Evolutionary conservation across 345 rosid genomes (phyloP).

Genomic region (Cardiospermum halicacabum): DNA sequence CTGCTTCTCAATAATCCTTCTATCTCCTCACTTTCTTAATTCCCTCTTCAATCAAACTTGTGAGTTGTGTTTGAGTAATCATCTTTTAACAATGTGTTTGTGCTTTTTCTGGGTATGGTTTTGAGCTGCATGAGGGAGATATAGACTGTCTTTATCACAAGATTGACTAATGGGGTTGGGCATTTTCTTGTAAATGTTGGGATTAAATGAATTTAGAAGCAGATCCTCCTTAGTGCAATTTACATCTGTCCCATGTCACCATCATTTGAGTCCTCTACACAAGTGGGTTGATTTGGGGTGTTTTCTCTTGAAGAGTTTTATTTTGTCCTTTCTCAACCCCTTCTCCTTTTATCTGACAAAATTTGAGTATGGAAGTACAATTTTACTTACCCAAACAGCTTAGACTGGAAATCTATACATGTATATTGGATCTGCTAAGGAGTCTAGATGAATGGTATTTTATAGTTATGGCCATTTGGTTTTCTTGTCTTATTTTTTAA

Average conservation of each 20-base stretch:
- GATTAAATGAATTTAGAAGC: constrained; percentile 4
- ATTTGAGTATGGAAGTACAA: background rate
- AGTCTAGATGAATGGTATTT: background rate
- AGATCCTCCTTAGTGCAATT: constrained; percentile 1
- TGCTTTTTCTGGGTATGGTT: background rate
- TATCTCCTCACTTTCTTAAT: background rate
- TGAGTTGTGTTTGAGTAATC: background rate
- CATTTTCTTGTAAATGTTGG: background rate
- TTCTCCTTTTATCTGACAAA: too few relatives aligned
- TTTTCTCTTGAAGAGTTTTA: constrained; percentile 15
- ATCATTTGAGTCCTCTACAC: background rate
- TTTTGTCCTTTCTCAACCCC: background rate
- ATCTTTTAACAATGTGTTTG: background rate
- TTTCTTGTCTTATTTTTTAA: constrained; percentile 7
- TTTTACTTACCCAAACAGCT: constrained; percentile 3
- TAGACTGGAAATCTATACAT: background rate
- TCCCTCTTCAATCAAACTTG: background rate
- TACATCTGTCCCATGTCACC: constrained; percentile 7
- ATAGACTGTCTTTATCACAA: background rate
- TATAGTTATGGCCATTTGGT: background rate
- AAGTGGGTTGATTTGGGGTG: constrained; percentile 15
- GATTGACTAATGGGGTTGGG: constrained; percentile 3
- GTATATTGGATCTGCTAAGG: background rate
- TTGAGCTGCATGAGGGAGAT: constrained; percentile 10
- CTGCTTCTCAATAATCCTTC: background rate